Base-by-base conservation (phyloP, 495 filamentous ascomycete species). In the Penicillium cataractarum region DNA sequence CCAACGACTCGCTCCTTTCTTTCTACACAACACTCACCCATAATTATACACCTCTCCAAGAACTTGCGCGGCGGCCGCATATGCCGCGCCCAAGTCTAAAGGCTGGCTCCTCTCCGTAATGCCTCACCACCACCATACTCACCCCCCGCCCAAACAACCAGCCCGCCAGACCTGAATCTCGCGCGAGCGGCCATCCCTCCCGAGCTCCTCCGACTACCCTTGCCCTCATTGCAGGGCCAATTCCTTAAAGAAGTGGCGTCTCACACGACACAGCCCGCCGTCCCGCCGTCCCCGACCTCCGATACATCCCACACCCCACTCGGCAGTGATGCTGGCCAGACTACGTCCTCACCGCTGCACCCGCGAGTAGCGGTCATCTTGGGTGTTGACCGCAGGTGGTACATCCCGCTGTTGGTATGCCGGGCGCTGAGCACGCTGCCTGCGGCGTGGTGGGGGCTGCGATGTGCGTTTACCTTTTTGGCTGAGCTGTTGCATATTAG, bases 351-450 rank as follows among this genome's bases (percentile, higher is more conserved):
- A 27, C 73, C 73, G 31, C 70, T 88, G 46, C 87, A 88, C 69
- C 87, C 87, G 5, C 84, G 86, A 13, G 83, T 89, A 35, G 87
- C 87, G 24, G 84, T 88, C 53, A 79, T 90, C 35, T 71, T 90
- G 12, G 87, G 87, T 3, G 84, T 90, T 6, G 83, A 84, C 48
- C 79, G 78, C 58, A 80, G 80, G 58, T 90, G 87, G 81, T 82
- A 88, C 69, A 71, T 88, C 40, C 87, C 87, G 8, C 73, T 90
- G 51, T 72, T 89, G 6, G 76, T 88, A 42, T 85, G 84, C 55
- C 83, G 87, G 19, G 85, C 85, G 10, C 68, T 89, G 65, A 85
- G 82, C 56, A 87, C 84, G 12, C 78, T 77, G 33, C 86, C 86
- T 3, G 82, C 86, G 12, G 81, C 78, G 42, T 87, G 82, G 84